phyloP scores from a whole-genome alignment of 108 stramenopile species.

The Mediolabrus comicus region DNA sequence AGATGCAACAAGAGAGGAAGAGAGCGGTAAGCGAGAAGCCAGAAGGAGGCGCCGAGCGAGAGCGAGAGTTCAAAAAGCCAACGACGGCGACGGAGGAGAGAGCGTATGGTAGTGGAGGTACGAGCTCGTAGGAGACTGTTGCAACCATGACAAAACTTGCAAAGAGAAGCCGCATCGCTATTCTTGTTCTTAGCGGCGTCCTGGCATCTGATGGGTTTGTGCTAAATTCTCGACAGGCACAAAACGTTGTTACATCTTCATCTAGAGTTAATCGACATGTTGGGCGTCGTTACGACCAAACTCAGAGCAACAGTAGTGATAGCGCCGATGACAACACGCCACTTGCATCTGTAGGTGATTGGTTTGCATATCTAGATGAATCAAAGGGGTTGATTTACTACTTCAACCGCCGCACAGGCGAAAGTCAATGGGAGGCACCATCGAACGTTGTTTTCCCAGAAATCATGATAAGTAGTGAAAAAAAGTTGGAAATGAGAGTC shows the following conservation, averaged over 20 bases:
- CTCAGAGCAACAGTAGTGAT: not conserved
- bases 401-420: conserved; percentile 72
- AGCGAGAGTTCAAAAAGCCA: too few relatives aligned
- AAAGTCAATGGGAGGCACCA: conserved; percentile 32
- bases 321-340: conserved; percentile 12
- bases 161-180: not conserved
- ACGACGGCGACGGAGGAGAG: too few relatives aligned
- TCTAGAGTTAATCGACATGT: not conserved
- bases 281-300: too few relatives aligned
- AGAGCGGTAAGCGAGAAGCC: too few relatives aligned
- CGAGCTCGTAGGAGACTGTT: too few relatives aligned
- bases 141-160: not conserved
- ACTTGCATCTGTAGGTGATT: conserved; percentile 60
- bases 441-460: conserved; percentile 7
- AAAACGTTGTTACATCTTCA: not conserved
- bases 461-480: not conserved
- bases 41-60: too few relatives aligned
- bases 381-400: conserved; percentile 78
- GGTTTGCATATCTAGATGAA: conserved; percentile 79
- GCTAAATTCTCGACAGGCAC: not conserved
- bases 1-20: too few relatives aligned
- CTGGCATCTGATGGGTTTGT: not conserved
- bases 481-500: conserved; percentile 28
- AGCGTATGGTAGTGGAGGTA: too few relatives aligned
- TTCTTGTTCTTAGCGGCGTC: not conserved